Evolutionary conservation across 2,329 filamentous ascomycete species (phyloP).

Genomic region (Davidsoniella australis): DNA sequence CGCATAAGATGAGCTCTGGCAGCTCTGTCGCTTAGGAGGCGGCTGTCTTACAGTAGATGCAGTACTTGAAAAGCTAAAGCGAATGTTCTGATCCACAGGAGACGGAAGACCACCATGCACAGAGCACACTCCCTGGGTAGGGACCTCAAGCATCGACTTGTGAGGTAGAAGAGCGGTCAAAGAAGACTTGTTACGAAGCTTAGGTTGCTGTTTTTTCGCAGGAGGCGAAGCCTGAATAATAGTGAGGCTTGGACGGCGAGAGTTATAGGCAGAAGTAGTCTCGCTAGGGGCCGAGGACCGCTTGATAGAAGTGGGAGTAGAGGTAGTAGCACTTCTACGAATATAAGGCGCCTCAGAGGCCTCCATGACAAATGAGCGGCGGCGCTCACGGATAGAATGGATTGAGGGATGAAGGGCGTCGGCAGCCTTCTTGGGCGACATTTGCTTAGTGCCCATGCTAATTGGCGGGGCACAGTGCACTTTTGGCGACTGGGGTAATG

Average conservation of each 20-base stretch:
- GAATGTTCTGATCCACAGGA: neutral
- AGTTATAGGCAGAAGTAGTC: neutral
- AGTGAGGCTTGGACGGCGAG: neutral
- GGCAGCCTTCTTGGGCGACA: slow-evolving; percentile 2
- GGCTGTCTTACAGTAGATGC: no score
- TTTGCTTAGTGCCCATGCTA: slow-evolving; percentile 7
- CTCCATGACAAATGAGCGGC: slow-evolving; percentile 6
- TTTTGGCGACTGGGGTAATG: slow-evolving; percentile 1
- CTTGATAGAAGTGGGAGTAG: neutral
- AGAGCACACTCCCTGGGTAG: slow-evolving; percentile 3
- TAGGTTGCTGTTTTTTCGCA: neutral
- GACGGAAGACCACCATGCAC: slow-evolving; percentile 3
- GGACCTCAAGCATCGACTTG: neutral
- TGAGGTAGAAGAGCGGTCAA: slow-evolving; percentile 4
- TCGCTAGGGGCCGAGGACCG: neutral
- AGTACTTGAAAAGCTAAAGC: no score
- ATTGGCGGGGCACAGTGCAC: slow-evolving; percentile 14
- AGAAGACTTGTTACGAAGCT: slow-evolving; percentile 1
- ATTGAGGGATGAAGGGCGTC: neutral
- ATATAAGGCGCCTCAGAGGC: slow-evolving; percentile 3
- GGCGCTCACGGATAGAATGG: neutral
- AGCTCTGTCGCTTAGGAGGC: no score
- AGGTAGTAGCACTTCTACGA: neutral
- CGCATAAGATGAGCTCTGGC: no score
- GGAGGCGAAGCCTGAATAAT: neutral